Conservation (phyloP, 345 rosid genomes). For the Conringia planisiliqua region DNA sequence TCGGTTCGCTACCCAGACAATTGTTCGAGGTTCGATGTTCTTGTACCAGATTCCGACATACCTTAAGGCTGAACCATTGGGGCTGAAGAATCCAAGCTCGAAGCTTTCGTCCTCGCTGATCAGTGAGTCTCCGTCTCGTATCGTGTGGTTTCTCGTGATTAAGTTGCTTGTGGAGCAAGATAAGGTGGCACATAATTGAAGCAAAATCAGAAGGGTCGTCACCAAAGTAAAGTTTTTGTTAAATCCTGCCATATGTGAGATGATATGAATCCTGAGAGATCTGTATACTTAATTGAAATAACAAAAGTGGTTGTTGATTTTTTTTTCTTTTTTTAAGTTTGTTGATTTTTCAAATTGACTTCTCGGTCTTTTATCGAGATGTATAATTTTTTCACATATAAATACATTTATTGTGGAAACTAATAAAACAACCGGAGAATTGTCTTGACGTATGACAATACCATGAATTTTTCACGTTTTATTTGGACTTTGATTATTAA, state of each 20-base stretch:
- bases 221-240: neutral
- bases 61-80: slow-evolving; percentile 37
- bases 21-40: slow-evolving; percentile 29
- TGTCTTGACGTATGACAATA: neutral
- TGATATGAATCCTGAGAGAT: neutral
- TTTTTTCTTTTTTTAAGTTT: neutral
- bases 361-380: neutral
- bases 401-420: no score
- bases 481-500: neutral
- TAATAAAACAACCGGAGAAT: neutral
- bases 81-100: slow-evolving; percentile 63
- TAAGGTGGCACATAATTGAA: slow-evolving; percentile 16
- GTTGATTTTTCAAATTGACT: neutral
- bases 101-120: slow-evolving; percentile 34
- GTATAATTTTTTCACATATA: no score
- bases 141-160: slow-evolving; percentile 36
- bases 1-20: slow-evolving; percentile 74
- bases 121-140: slow-evolving; percentile 51
- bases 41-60: slow-evolving; percentile 70
- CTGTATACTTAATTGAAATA: neutral
- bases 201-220: slow-evolving; percentile 15
- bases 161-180: slow-evolving; percentile 31
- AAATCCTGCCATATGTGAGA: neutral
- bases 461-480: slow-evolving; percentile 10
- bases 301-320: neutral